Evolutionary conservation across 2,329 filamentous ascomycete genomes (phyloP), one percentile per base, ranked within the genome.

Genomic region (Penicillium oxalicum): DNA sequence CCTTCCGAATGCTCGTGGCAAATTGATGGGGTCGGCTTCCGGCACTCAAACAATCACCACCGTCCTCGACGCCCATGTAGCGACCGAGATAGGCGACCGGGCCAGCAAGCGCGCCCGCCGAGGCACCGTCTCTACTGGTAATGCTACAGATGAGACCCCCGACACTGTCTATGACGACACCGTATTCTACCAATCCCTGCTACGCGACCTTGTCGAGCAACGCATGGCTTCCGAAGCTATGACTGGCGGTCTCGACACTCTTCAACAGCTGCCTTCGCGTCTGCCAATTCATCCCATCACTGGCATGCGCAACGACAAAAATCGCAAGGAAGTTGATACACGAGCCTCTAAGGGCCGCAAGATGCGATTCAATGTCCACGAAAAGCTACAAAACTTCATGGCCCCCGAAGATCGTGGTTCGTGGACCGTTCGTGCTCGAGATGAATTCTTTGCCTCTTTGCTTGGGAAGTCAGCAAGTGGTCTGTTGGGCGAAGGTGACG

Each of bases 371-470:
- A 93, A 88, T 12, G 89, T 96, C 40, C 91, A 97, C 65, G 91
- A 97, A 74, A 97, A 97, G 75, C 70, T 98, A 63, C 88, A 95
- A 73, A 96, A 96, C 69, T 97, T 97, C 65, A 96, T 96, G 90
- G 91, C 91, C 9, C 84, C 90, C 0, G 89, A 96, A 67, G 87
- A 95, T 65, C 77, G 88, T 45, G 78, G 86, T 3, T 71, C 69
- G 12, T 98, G 93, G 93, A 87, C 88, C 53, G 82, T 86, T 57
- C 79, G 81, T 51, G 89, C 91, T 47, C 82, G 89, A 50, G 88
- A 93, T 34, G 74, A 76, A 49, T 82, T 91, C 67, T 91, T 91
- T 64, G 83, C 83, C 11, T 86, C 84, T 26, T 68, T 91, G 54
- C 81, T 91, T 55, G 87, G 87, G 0, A 65, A 61, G 48, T 67